A percentile compares a stretch with the other conserved stretches of the same genome.
Evolutionary conservation across 2,329 filamentous ascomycete genomes (phyloP).

Genomic region (Talaromyces sp.): DNA sequence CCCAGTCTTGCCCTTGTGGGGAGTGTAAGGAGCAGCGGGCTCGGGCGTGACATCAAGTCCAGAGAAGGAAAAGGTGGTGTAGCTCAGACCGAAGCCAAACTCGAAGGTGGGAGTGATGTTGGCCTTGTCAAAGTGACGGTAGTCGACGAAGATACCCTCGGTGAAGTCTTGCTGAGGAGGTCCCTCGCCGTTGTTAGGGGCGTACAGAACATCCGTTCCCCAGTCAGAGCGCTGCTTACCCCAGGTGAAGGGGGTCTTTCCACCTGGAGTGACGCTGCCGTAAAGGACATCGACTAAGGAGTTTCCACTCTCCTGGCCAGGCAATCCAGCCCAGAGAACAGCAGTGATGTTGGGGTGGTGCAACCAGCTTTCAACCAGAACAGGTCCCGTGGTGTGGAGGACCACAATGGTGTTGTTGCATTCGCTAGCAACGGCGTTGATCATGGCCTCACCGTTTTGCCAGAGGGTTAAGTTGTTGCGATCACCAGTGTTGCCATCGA

Average conservation of each 20-base stretch:
- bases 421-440: conserved; percentile 70
- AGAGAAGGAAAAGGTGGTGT: conserved; percentile 60
- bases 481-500: conserved; percentile 81
- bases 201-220: conserved; percentile 52
- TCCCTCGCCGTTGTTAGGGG: conserved; percentile 52
- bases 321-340: conserved; percentile 70
- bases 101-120: conserved; percentile 56
- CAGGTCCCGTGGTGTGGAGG: conserved; percentile 78
- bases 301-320: conserved; percentile 71
- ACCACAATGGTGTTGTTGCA: conserved; percentile 90
- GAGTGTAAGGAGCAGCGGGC: conserved; percentile 45
- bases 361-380: conserved; percentile 63
- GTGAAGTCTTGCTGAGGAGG: conserved; percentile 57
- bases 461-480: conserved; percentile 90
- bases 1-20: conserved; percentile 48
- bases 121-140: conserved; percentile 49
- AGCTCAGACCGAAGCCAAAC: conserved; percentile 58
- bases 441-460: conserved; percentile 72
- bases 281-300: conserved; percentile 70
- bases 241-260: conserved; percentile 59
- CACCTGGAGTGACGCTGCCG: conserved; percentile 59
- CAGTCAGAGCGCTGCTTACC: conserved; percentile 50
- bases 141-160: conserved; percentile 58
- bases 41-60: conserved; percentile 47
- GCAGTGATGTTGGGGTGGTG: conserved; percentile 65